phyloP scores from a whole-genome alignment of 129 eudicot genomes.

The Kitagawia praeruptora region DNA sequence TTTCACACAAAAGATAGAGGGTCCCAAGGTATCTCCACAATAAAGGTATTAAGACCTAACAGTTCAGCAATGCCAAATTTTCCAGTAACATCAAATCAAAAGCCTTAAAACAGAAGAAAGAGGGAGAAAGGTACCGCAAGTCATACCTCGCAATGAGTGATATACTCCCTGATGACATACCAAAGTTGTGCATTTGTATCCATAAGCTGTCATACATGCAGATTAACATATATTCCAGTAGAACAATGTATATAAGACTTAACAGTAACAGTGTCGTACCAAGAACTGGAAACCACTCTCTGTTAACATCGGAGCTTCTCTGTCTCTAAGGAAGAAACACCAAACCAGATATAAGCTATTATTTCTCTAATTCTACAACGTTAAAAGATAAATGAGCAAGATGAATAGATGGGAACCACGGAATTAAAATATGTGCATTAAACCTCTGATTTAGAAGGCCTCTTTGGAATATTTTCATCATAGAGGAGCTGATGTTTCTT shows the following conservation, averaged over 20 bases:
- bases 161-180: conserved; percentile 94
- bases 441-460: conserved; percentile 87
- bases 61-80: neutral
- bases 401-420: conserved; percentile 3
- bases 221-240: conserved; percentile 5
- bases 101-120: neutral
- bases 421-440: conserved; percentile 3
- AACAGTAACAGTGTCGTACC: conserved; percentile 33
- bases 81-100: too few species aligned
- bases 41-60: neutral
- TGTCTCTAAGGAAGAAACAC: conserved; percentile 44
- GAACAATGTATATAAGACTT: neutral
- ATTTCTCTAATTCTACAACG: neutral
- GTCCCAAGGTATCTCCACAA: neutral
- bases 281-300: conserved; percentile 94
- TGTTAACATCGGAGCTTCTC: conserved; percentile 73
- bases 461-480: conserved; percentile 93
- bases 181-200: conserved; percentile 97
- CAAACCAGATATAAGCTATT: neutral
- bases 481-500: conserved; percentile 72
- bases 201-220: conserved; percentile 62
- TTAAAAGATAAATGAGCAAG: conserved; percentile 6
- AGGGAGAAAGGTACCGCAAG: neutral
- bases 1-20: neutral
- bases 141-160: conserved; percentile 77